These are phyloP conservation scores for Fusarium nurragi DNA, from an alignment of 2,329 filamentous ascomycete genomes.

Conservation along the genomic window DNA sequence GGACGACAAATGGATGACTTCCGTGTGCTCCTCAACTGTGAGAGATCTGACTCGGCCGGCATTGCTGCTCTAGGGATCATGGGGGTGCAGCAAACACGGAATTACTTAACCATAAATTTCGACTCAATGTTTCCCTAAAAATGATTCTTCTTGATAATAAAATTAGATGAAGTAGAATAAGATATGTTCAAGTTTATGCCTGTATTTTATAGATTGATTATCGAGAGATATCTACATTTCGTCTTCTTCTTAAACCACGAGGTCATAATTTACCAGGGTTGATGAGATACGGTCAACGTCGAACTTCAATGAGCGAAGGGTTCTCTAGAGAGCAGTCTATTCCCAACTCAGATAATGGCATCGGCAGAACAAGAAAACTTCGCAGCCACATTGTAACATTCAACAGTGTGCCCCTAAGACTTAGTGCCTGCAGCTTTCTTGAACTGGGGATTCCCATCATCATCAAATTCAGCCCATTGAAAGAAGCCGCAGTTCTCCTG, in stretches of 20 bases:
- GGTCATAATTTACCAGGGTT: not conserved
- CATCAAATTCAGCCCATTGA: constrained; percentile 85
- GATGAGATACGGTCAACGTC: not conserved
- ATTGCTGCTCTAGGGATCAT: too few relatives aligned
- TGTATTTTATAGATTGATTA: too few relatives aligned
- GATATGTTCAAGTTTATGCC: too few relatives aligned
- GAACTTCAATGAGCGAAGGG: not conserved
- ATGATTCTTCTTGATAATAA: too few relatives aligned
- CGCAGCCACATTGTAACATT: not conserved
- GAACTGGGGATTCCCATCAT: constrained; percentile 77
- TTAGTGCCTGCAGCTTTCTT: not conserved
- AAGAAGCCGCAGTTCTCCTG: constrained; percentile 80
- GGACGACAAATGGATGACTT: too few relatives aligned
- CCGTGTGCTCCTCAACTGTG: too few relatives aligned
- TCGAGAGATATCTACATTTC: not conserved
- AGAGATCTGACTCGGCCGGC: too few relatives aligned
- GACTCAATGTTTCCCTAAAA: too few relatives aligned
- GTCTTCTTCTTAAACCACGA: too few relatives aligned
- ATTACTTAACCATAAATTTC: too few relatives aligned
- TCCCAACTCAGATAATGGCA: not conserved
- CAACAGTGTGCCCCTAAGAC: not conserved
- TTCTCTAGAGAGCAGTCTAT: not conserved
- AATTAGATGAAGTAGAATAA: too few relatives aligned
- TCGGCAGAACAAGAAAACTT: not conserved
- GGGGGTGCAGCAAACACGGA: too few relatives aligned